Evolutionary conservation across 108 stramenopile species (phyloP).

Genomic region (Thalassiosira profunda): DNA sequence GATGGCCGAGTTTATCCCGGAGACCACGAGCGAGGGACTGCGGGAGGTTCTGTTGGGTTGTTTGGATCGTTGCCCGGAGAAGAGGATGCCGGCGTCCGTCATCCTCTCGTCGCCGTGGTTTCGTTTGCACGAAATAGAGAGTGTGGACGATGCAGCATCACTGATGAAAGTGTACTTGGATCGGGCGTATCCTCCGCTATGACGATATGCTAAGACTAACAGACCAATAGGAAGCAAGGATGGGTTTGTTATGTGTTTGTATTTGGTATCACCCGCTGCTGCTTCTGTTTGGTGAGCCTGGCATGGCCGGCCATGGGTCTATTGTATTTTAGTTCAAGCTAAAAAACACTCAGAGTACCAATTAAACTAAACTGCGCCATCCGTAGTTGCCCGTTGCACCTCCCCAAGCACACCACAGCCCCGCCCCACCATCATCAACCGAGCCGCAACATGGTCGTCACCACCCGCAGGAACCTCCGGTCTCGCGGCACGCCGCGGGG

Average conservation of each 20-base stretch:
- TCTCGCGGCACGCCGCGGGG: too few species aligned
- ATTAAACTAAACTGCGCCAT: too few species aligned
- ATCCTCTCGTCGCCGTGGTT: slow-evolving; percentile 81
- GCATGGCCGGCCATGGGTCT: too few species aligned
- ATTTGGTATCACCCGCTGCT: too few species aligned
- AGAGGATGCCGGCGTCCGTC: slow-evolving; percentile 67
- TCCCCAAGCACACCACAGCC: too few species aligned
- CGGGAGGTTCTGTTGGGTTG: slow-evolving; percentile 54
- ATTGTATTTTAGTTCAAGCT: too few species aligned
- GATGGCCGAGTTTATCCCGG: slow-evolving; percentile 29
- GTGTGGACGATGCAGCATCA: slow-evolving; percentile 36
- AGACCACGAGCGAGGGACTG: slow-evolving; percentile 30
- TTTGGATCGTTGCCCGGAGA: slow-evolving; percentile 58
- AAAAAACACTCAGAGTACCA: too few species aligned
- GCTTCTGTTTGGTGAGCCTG: too few species aligned
- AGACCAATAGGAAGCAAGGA: not conserved
- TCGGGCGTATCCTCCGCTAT: not conserved
- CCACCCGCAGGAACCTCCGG: too few species aligned
- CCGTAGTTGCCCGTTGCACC: too few species aligned
- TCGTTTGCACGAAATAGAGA: slow-evolving; percentile 17
- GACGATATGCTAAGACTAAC: not conserved
- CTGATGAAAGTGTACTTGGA: slow-evolving; percentile 45
- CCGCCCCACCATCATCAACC: too few species aligned
- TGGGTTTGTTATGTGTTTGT: not conserved
- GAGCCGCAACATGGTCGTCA: too few species aligned